Conservation (phyloP, 305 asterid genomes). For the Lippia alba region DNA sequence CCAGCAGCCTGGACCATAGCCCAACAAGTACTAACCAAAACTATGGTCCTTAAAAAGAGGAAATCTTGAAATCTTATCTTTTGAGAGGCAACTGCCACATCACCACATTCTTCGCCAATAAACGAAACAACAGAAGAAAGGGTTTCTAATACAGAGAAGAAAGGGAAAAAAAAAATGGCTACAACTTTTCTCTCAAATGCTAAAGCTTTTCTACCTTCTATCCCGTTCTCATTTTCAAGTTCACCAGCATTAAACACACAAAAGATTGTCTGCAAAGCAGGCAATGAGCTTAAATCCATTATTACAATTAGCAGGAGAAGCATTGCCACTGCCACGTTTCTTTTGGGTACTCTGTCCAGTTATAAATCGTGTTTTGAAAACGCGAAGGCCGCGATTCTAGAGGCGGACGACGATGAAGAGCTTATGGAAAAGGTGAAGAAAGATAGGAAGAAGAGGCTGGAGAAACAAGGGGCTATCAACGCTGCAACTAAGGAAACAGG, state of each 20-base stretch:
- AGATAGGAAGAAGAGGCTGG: conserved; percentile 91
- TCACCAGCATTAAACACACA: conserved; percentile 36
- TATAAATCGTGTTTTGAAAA: conserved; percentile 31
- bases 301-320: conserved; percentile 53
- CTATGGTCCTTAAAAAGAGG: conserved; percentile 33
- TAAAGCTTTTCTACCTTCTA: conserved; percentile 46
- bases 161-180: conserved; percentile 50
- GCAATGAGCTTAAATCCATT: conserved; percentile 42
- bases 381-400: conserved; percentile 84
- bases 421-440: conserved; percentile 80
- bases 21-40: no score
- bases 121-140: conserved; percentile 20
- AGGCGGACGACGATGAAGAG: conserved; percentile 88
- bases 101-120: conserved; percentile 57
- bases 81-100: conserved; percentile 45
- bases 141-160: not conserved
- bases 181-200: conserved; percentile 66
- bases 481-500: conserved; percentile 78
- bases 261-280: conserved; percentile 50
- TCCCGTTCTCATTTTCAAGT: conserved; percentile 46
- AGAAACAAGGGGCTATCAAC: conserved; percentile 61
- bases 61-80: conserved; percentile 75
- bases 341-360: conserved; percentile 16
- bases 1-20: no score
- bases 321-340: conserved; percentile 36